Evolutionary conservation across 768 basidiomycete genomes (phyloP).

Genomic region (Coprinopsis sp.): DNA sequence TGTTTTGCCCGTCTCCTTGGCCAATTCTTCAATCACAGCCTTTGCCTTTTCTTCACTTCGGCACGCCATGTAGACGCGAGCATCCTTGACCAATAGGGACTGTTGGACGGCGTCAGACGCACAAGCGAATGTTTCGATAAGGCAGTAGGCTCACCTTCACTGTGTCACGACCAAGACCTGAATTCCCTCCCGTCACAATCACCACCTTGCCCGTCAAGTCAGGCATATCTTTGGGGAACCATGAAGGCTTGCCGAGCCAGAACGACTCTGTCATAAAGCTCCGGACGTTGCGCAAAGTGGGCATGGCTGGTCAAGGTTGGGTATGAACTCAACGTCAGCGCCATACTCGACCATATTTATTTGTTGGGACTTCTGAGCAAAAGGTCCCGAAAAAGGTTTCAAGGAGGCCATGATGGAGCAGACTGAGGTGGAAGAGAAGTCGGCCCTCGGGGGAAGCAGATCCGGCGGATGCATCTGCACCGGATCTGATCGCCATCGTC

Average conservation of each 20-base stretch:
- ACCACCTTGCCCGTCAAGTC: constrained; percentile 39
- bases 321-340: too few relatives aligned
- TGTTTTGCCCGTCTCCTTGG: constrained; percentile 42
- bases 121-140: neutral
- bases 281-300: too few relatives aligned
- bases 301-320: too few relatives aligned
- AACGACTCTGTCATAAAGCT: neutral
- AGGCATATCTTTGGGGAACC: constrained; percentile 38
- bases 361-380: too few relatives aligned
- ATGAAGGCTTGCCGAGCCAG: constrained; percentile 18
- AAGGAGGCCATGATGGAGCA: too few relatives aligned
- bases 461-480: too few relatives aligned
- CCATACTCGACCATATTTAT: too few relatives aligned
- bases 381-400: too few relatives aligned
- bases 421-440: too few relatives aligned
- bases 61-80: constrained; percentile 59
- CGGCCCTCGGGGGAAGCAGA: too few relatives aligned
- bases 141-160: constrained; percentile 35
- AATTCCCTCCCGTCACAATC: constrained; percentile 30
- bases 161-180: constrained; percentile 57
- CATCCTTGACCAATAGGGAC: constrained; percentile 52
- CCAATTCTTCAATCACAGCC: constrained; percentile 48
- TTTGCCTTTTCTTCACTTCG: constrained; percentile 41
- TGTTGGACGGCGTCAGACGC: constrained; percentile 12
- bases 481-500: too few relatives aligned